Evolutionary conservation across 179 eudicot species (phyloP).

Genomic region (Gypsophila paniculata): DNA sequence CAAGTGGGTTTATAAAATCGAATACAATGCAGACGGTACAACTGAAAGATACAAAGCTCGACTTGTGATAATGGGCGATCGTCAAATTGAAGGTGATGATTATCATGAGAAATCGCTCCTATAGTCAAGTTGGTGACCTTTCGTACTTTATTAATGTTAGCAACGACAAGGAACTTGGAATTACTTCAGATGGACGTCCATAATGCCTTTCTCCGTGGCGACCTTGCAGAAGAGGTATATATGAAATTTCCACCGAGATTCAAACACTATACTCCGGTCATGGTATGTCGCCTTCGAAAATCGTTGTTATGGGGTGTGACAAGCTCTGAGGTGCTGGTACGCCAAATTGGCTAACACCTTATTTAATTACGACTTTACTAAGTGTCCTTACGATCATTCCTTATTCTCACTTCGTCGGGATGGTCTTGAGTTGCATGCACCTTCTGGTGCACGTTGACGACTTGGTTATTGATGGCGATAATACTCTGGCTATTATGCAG

Average conservation of each 20-base stretch:
- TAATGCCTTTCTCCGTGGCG: neutral
- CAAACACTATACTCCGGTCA: no score
- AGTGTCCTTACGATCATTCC: neutral
- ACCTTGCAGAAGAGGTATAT: neutral
- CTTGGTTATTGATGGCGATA: neutral
- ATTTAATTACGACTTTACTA: neutral
- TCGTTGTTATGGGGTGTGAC: neutral
- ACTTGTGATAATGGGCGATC: neutral
- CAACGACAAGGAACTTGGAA: neutral
- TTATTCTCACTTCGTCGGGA: no score
- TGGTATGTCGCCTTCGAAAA: neutral
- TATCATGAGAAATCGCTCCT: neutral
- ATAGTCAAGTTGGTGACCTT: neutral
- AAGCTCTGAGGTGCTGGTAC: neutral
- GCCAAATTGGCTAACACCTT: neutral
- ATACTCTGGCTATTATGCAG: no score
- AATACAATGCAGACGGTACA: neutral
- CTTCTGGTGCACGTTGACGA: slow-evolving; percentile 9
- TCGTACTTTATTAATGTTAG: neutral
- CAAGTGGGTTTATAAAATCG: neutral
- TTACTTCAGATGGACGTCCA: neutral
- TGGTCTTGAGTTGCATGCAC: neutral
- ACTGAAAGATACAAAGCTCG: neutral
- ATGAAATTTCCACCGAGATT: neutral
- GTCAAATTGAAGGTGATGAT: neutral